Evolutionary conservation across 2,329 filamentous ascomycete genomes (phyloP).

Genomic region (Phyllosticta citriasiana): DNA sequence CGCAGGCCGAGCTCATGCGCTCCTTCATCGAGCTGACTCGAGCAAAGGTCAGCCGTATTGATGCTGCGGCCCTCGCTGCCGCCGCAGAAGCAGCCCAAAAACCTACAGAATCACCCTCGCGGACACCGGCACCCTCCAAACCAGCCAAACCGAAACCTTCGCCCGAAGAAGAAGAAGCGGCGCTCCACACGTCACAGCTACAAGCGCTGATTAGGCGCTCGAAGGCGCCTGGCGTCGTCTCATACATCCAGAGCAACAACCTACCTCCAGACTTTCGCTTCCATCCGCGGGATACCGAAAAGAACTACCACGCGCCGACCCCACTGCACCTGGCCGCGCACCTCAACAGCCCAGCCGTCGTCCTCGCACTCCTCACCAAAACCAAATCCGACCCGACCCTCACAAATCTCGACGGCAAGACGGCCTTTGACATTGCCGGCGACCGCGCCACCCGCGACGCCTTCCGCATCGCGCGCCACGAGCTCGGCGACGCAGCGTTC

Average conservation of each 20-base stretch:
- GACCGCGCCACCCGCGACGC: slow-evolving; percentile 80
- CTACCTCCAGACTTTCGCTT: slow-evolving; percentile 67
- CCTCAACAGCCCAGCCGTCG: slow-evolving; percentile 67
- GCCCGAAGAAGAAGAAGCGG: slow-evolving; percentile 73
- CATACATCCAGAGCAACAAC: slow-evolving; percentile 70
- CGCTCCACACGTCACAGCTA: slow-evolving; percentile 79
- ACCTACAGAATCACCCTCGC: slow-evolving; percentile 19
- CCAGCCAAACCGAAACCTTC: slow-evolving; percentile 48
- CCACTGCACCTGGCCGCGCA: slow-evolving; percentile 78
- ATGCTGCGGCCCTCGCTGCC: slow-evolving; percentile 46
- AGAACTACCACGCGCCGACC: slow-evolving; percentile 72
- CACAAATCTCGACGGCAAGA: slow-evolving; percentile 65
- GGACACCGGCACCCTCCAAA: slow-evolving; percentile 33
- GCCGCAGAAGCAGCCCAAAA: slow-evolving; percentile 34
- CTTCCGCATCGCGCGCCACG: slow-evolving; percentile 76
- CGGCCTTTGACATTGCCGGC: slow-evolving; percentile 76
- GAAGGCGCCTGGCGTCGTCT: slow-evolving; percentile 76
- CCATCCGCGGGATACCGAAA: slow-evolving; percentile 47
- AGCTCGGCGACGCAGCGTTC: slow-evolving; percentile 70
- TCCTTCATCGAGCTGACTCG: slow-evolving; percentile 89
- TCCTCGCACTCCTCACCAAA: slow-evolving; percentile 66
- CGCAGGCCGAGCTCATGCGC: slow-evolving; percentile 88
- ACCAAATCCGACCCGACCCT: slow-evolving; percentile 63
- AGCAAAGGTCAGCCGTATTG: slow-evolving; percentile 71
- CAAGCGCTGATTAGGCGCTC: slow-evolving; percentile 81